Evolutionary conservation across 1,284 basidiomycete species (phyloP).

Genomic region (Hymenochaete sp.): DNA sequence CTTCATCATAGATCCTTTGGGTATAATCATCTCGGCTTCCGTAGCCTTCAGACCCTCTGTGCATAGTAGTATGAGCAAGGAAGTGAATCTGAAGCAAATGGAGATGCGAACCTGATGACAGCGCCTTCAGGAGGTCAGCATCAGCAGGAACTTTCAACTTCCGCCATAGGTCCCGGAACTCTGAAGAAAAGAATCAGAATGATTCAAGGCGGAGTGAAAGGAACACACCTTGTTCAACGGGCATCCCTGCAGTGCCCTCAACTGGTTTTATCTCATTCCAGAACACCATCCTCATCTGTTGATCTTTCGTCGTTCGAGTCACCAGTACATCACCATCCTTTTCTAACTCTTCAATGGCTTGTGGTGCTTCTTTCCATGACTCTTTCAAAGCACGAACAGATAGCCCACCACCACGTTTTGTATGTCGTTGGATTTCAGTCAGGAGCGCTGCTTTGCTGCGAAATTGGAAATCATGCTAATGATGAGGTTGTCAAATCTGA

Average conservation of each 20-base stretch:
- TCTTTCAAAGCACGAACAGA: constrained; percentile 81
- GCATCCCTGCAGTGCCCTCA: constrained; percentile 56
- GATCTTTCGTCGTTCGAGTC: constrained; percentile 76
- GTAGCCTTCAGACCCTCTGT: constrained; percentile 72
- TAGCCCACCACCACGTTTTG: constrained; percentile 72
- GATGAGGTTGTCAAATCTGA: constrained; percentile 1
- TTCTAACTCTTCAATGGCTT: constrained; percentile 77
- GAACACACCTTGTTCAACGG: constrained; percentile 70
- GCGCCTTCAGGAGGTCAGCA: constrained; percentile 68
- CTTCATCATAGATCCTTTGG: constrained; percentile 50
- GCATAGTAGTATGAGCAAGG: constrained; percentile 14
- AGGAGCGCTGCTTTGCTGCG: constrained; percentile 75
- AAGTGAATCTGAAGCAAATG: neutral
- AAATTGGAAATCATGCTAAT: constrained; percentile 80
- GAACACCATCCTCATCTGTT: constrained; percentile 80
- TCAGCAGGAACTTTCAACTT: constrained; percentile 76
- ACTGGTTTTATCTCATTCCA: constrained; percentile 82
- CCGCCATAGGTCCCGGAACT: constrained; percentile 84
- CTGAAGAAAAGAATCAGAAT: constrained; percentile 33
- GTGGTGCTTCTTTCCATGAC: constrained; percentile 80
- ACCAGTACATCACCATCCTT: constrained; percentile 83
- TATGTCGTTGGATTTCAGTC: constrained; percentile 73
- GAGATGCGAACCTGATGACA: constrained; percentile 51
- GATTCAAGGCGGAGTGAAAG: neutral
- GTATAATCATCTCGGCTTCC: constrained; percentile 43